A percentile compares a stretch with the other conserved stretches of the same genome.
phyloP scores from a whole-genome alignment of 306 rosid genomes.

The Acacia acuminata region DNA sequence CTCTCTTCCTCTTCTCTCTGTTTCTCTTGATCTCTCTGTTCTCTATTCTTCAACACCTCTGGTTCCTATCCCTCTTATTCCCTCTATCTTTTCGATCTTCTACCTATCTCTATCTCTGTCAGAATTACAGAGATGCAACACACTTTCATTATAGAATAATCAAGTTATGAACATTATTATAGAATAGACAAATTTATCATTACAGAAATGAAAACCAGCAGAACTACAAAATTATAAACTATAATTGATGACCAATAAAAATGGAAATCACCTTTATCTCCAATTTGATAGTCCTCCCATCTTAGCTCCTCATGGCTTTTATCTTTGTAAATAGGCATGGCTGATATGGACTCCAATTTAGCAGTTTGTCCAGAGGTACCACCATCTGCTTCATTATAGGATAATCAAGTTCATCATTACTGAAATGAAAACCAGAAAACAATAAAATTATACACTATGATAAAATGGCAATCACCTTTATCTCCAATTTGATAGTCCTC shows the following conservation, averaged over 20 bases:
- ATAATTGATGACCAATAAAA: background rate
- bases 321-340: slow-evolving; percentile 76
- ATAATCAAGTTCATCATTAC: too few species aligned
- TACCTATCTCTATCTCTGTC: too few species aligned
- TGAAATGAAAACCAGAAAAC: too few species aligned
- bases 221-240: background rate
- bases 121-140: too few species aligned
- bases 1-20: too few species aligned
- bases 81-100: too few species aligned
- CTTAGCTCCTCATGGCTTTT: slow-evolving; percentile 56
- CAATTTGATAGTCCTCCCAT: slow-evolving; percentile 96
- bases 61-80: too few species aligned
- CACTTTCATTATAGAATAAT: too few species aligned
- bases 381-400: slow-evolving; percentile 43
- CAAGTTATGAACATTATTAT: slow-evolving; percentile 3
- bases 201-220: background rate
- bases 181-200: slow-evolving; percentile 4
- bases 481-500: slow-evolving; percentile 94
- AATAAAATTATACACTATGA: background rate
- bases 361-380: slow-evolving; percentile 62
- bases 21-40: too few species aligned
- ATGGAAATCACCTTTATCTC: slow-evolving; percentile 70
- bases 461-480: slow-evolving; percentile 53
- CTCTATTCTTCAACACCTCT: too few species aligned
- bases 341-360: slow-evolving; percentile 90